Base-by-base conservation (phyloP, 2,329 filamentous ascomycete genomes). In the Pseudocercospora eumusae region DNA sequence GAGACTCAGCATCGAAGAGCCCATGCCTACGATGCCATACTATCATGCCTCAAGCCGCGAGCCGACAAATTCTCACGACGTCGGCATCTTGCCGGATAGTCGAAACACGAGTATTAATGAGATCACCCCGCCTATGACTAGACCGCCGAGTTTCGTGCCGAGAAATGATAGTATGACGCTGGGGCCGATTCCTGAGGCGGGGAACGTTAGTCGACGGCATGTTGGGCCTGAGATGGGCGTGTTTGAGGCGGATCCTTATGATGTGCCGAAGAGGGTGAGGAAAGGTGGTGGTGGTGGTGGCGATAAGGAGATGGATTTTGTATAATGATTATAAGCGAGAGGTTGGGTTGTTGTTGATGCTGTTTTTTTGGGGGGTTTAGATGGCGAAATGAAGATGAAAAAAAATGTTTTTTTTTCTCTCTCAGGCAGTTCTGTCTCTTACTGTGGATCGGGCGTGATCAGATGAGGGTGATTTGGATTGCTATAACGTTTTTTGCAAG, bases 181-280 rank as follows among this genome's bases (percentile, higher is more conserved):
- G 36, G 61, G 18, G 6, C 40, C 55, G 9, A 57, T 57, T 40
- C 55, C 55, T 25, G 55, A 57, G 33, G 55, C 55, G 10, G 55
- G 36, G 4, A 44, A 60, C 54, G 61, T 60, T 3, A 63, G 53
- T 53, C 44, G 57, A 47, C 50, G 61, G 27, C 61, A 63, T 31
- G 61, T 60, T n/a, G 27, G 27, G 13, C 50, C 50, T 6, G 25
- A 7, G 1, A 23, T 10, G 50, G 50, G 28, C 15, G 23, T 54
- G 1, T 54, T 54, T 23, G 7, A 33, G 15, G 8, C 36, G 20
- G 50, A 54, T 54, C 50, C 50, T 54, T 54, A 54, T 23, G 27
- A 54, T 28, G 50, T 54, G 13, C 50, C 50, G 27, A 54, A 54
- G 28, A 31, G 50, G 50, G 21, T 15, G 18, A 31, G 50, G 21